phyloP scores from a whole-genome alignment of 2,329 filamentous ascomycete genomes.

The Cercospora canescens region DNA sequence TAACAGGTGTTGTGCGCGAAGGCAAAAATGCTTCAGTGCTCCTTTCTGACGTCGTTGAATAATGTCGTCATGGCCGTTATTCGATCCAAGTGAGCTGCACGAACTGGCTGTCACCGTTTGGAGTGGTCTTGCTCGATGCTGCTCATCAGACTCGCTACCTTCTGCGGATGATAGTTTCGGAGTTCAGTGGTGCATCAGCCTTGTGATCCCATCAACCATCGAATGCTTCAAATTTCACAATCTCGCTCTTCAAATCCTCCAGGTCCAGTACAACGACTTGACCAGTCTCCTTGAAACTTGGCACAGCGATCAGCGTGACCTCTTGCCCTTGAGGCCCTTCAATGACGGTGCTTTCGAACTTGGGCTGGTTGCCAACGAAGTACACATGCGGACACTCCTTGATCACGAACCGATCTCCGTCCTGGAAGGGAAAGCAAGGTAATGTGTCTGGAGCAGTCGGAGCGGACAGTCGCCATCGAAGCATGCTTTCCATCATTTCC shows the following conservation, averaged over 20 bases:
- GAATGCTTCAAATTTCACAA: constrained; percentile 58
- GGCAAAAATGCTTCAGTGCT: neutral
- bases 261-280: constrained; percentile 81
- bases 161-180: neutral
- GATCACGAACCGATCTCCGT: constrained; percentile 87
- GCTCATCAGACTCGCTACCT: neutral
- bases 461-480: constrained; percentile 86
- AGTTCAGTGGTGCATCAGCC: neutral
- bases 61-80: neutral
- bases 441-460: constrained; percentile 95
- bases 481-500: constrained; percentile 91
- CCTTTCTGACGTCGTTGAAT: neutral
- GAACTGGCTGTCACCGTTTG: neutral
- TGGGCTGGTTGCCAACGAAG: constrained; percentile 65
- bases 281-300: constrained; percentile 74
- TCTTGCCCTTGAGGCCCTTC: constrained; percentile 59
- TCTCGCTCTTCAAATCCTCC: constrained; percentile 78
- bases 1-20: neutral
- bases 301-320: constrained; percentile 79
- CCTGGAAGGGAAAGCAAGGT: constrained; percentile 96
- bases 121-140: neutral
- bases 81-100: neutral
- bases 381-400: constrained; percentile 85
- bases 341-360: constrained; percentile 62
- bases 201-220: constrained; percentile 8